These are phyloP conservation scores for Zoysia pacifica DNA, from an alignment of 176 grass and related monocot species.

Conservation along the genomic window DNA sequence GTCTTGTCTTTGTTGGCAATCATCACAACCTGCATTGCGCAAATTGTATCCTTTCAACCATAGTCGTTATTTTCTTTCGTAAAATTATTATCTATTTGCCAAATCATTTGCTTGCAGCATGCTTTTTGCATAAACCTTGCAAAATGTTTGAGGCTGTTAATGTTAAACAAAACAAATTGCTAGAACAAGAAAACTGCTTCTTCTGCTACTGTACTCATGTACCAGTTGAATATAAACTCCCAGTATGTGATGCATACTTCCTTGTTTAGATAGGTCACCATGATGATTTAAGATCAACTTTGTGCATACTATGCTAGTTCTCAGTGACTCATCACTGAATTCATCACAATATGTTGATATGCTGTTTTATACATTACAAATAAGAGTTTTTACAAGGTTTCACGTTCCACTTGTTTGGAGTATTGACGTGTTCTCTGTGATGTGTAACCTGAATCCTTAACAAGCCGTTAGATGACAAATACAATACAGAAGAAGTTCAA, in stretches of 20 bases:
- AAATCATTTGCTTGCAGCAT: slow-evolving; percentile 24
- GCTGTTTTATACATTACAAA: neutral
- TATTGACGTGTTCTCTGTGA: slow-evolving; percentile 12
- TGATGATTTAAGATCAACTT: neutral
- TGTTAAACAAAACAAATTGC: neutral
- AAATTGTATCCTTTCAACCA: slow-evolving; percentile 95
- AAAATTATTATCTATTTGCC: neutral
- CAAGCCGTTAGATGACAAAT: slow-evolving; percentile 92
- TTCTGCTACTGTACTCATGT: slow-evolving; percentile 3
- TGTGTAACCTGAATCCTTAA: slow-evolving; percentile 61
- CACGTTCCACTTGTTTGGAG: neutral
- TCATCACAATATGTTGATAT: neutral
- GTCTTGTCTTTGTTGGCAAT: slow-evolving; percentile 86
- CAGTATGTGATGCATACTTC: neutral
- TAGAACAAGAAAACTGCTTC: neutral
- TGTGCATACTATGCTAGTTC: neutral
- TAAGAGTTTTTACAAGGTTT: neutral
- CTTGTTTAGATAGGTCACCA: neutral
- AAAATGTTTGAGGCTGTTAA: slow-evolving; percentile 26
- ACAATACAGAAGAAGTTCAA: slow-evolving; percentile 99
- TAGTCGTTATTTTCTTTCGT: slow-evolving; percentile 19
- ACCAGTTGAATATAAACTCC: slow-evolving; percentile 4
- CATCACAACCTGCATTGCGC: slow-evolving; percentile 91
- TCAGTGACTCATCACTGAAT: neutral
- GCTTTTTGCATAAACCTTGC: slow-evolving; percentile 1